Evolutionary conservation across 192 early-diverging fungal genomes (phyloP), one percentile per base, ranked within the genome.

Genomic region (Oehlia diaphana): DNA sequence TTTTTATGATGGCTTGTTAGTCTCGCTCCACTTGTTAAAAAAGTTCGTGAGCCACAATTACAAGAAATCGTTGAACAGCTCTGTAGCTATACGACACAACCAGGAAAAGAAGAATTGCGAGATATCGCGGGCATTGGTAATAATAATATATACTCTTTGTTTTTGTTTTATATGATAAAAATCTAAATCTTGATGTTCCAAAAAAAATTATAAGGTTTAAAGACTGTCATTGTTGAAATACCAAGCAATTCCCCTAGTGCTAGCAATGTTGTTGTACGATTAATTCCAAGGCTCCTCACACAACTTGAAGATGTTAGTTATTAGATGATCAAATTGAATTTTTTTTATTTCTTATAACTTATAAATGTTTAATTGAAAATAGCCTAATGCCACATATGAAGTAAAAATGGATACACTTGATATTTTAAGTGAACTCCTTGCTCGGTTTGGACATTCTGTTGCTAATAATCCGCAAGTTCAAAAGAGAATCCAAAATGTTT

Each of bases 71-170:
- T 93, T 64, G 91, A 94, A 73, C 85, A 85, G 37, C 83, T 95
- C n/a, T 94, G 92, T 82, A 80, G 81, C 26, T 84, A 86, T 85
- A 80, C 88, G 83, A 75, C 86, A 10, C 81, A 90, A 87, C 78
- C 86, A 83, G 74, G 86, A 74, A 88, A 89, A 63, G 94, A 93
- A 44, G 91, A 91, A 63, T 82, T 94, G 44, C 86, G 94, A 7
- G 95, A 95, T 77, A 94, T 96, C 85, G 93, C 94, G 21, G 92
- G 92, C 65, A 95, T 96, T 71, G 93, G 93, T 76, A 87, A 91
- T 62, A 37, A 50, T 31, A 33, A 28, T 42, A 8, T 42, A 8
- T 42, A 42, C 7, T 0, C 2, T 42, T 7, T 10, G 26, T 62
- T 42, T 61, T 31, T 21, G 23, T 13, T 16, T 37, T 39, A 3